Evolutionary conservation across 164 flowering plant genomes (phyloP).

Genomic region (Echeveria elegans): DNA sequence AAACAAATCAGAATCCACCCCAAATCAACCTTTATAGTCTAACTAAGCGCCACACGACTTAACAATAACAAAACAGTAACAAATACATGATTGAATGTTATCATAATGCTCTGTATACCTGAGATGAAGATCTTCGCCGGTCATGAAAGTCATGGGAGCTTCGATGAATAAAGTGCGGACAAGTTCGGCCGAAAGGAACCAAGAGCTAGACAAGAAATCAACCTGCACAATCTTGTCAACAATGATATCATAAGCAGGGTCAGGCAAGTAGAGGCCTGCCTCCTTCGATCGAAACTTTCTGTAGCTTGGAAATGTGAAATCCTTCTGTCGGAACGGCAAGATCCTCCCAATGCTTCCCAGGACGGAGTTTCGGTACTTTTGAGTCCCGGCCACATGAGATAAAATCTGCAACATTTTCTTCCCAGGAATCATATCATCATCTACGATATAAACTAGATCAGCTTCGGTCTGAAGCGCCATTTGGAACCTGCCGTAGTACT

Average conservation of each 20-base stretch:
- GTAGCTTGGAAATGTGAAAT: conserved; percentile 86
- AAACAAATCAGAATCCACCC: background rate
- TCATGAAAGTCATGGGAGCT: conserved; percentile 81
- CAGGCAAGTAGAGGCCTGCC: conserved; percentile 96
- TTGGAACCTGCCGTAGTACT: conserved; percentile 95
- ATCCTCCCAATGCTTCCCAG: conserved; percentile 96
- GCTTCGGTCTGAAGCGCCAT: conserved; percentile 93
- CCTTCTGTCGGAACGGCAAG: conserved; percentile 89
- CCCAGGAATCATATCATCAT: conserved; percentile 97
- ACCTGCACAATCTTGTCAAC: conserved; percentile 84
- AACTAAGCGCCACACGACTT: background rate
- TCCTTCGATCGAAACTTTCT: conserved; percentile 88
- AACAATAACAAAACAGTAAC: no score
- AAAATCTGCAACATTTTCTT: conserved; percentile 84
- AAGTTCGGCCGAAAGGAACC: conserved; percentile 93
- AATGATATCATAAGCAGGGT: conserved; percentile 90
- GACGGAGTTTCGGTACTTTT: conserved; percentile 88
- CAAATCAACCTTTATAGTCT: background rate
- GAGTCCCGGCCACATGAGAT: conserved; percentile 87
- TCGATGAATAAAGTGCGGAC: conserved; percentile 85
- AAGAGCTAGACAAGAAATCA: conserved; percentile 92
- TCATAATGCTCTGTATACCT: no score
- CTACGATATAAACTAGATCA: conserved; percentile 81
- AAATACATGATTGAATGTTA: no score
- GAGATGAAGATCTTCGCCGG: conserved; percentile 96